These are phyloP conservation scores for Blastomyces silverae DNA, from an alignment of 2,329 filamentous ascomycete species.

Conservation along the genomic window DNA sequence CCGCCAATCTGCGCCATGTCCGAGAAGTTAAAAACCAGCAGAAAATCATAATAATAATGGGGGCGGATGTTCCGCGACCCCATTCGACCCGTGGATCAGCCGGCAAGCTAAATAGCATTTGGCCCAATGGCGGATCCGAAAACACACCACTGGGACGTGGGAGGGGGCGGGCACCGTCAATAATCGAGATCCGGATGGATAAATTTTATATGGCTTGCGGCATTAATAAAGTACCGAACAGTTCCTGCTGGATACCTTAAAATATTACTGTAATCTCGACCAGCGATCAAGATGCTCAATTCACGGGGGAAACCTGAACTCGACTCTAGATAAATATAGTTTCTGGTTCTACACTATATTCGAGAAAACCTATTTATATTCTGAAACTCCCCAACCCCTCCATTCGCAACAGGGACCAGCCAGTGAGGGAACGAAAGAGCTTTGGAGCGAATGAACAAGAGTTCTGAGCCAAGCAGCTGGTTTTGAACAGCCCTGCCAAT, in stretches of 20 bases:
- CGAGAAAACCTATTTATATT: too few relatives aligned
- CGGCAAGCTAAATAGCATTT: not conserved
- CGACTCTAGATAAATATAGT: too few relatives aligned
- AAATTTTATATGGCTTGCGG: not conserved
- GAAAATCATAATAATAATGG: not conserved
- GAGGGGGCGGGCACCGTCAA: not conserved
- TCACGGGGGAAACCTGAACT: too few relatives aligned
- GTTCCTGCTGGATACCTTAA: too few relatives aligned
- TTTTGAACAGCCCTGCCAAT: not conserved
- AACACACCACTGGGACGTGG: not conserved
- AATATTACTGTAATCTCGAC: too few relatives aligned
- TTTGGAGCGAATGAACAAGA: not conserved
- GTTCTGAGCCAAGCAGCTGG: not conserved
- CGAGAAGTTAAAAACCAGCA: not conserved
- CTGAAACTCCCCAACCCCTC: not conserved
- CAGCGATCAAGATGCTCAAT: too few relatives aligned
- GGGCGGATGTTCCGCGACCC: not conserved
- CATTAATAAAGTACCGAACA: too few relatives aligned
- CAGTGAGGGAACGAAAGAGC: not conserved
- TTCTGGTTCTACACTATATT: too few relatives aligned
- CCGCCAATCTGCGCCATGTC: not conserved
- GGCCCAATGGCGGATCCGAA: not conserved
- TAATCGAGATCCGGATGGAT: not conserved
- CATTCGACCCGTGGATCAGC: slow-evolving; percentile 8
- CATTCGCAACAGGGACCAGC: not conserved